A percentile compares a stretch with the other conserved stretches of the same genome.
phyloP scores from a whole-genome alignment of 768 basidiomycete species.

The Daedalea quercina region DNA sequence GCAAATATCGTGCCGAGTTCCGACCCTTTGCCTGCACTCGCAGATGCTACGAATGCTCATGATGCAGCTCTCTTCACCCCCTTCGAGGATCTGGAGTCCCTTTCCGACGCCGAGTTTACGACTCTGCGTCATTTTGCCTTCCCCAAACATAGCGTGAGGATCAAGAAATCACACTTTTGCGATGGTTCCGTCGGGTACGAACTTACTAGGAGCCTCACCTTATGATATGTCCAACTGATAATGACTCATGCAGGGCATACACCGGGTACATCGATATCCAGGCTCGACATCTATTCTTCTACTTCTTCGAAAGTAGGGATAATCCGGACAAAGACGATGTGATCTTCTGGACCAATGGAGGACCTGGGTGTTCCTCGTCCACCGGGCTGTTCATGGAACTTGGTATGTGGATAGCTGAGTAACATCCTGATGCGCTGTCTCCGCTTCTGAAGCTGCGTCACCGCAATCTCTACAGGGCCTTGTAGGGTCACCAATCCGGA shows the following conservation, averaged over 20 bases:
- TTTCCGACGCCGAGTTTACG: constrained; percentile 29
- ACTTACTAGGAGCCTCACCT: not conserved
- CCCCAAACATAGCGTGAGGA: constrained; percentile 34
- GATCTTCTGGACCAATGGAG: constrained; percentile 31
- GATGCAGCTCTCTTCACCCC: constrained; percentile 29
- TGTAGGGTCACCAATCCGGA: constrained; percentile 53
- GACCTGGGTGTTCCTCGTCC: constrained; percentile 22
- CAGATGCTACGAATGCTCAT: not conserved
- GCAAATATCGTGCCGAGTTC: too few species aligned
- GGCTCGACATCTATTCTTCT: constrained; percentile 42
- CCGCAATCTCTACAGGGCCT: constrained; percentile 58
- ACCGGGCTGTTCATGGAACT: constrained; percentile 42
- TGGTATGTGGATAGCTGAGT: constrained; percentile 48
- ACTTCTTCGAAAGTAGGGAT: constrained; percentile 41
- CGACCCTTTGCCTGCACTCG: too few species aligned
- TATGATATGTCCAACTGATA: not conserved
- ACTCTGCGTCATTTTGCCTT: constrained; percentile 35
- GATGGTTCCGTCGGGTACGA: constrained; percentile 31
- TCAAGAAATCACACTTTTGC: constrained; percentile 37
- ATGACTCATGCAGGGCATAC: constrained; percentile 36
- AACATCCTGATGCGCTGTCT: too few species aligned
- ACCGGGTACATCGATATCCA: constrained; percentile 69
- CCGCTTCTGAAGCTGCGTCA: constrained; percentile 59
- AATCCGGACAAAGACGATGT: constrained; percentile 26
- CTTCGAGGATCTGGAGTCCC: constrained; percentile 19